Evolutionary conservation across 371 early-diverging fungal species (phyloP), one percentile per base, ranked within the genome.

Genomic region (Mucor indicus): DNA sequence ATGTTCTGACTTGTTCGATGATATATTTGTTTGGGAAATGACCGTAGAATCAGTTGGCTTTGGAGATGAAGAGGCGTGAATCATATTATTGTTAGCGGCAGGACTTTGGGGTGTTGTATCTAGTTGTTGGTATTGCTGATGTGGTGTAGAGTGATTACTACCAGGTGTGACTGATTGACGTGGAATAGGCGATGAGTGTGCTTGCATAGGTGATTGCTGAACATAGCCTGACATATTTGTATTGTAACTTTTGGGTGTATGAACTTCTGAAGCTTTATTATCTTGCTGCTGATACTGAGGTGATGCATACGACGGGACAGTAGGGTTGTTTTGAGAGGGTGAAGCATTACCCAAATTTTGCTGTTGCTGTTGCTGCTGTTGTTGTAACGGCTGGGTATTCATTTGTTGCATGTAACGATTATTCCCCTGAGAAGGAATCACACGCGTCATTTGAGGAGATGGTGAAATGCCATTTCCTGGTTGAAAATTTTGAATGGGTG

Each of bases 361-460:
- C 9, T 37, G 44, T 20, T 50, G 48, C 22, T 50, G 48, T 13
- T 50, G 53, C n/a, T 54, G 56, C 30, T 58, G 50, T 48, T 55
- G 55, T 23, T 56, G 60, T n/a, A 53, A 57, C 8, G 39, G 50
- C 23, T 50, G 50, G 13, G 50, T 38, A 9, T 15, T 53, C 41
- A 53, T 51, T 17, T 61, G 59, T 38, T 64, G 65, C 62, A 67
- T 61, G 30, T 53, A 71, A 5, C 62, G 58, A 44, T 59, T 64
- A 23, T 48, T 57, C 9, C 67, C 55, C 40, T 71, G 72, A 13
- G 72, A 67, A 15, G 72, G 64, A 21, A 71, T 71, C 12, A 67
- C 62, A 17, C 71, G 64, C 15, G 53, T 47, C 67, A 63, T 65
- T 45, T 56, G 60, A 5, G 64, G 50, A 5, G 62, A 60, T 23